A percentile compares a stretch with the other conserved stretches of the same genome.
phyloP scores from a whole-genome alignment of 306 rosid genomes.

The Pterocarpus santalinus region DNA sequence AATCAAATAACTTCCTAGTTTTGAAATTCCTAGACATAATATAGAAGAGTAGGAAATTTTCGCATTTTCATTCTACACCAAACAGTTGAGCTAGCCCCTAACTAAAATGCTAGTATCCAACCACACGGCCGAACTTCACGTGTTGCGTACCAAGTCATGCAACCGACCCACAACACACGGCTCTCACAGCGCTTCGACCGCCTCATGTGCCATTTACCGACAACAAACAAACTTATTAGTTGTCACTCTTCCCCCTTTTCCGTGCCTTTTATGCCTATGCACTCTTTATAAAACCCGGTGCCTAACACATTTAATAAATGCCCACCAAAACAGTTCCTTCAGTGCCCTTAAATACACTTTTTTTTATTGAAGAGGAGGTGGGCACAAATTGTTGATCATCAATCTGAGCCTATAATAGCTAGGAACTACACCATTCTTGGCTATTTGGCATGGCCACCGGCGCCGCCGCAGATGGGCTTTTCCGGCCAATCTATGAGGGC shows the following conservation, averaged over 20 bases:
- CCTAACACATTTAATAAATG: background rate
- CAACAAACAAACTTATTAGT: background rate
- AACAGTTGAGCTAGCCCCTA: background rate
- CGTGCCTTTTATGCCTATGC: background rate
- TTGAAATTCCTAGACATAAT: too few relatives aligned
- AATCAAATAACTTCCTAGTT: too few relatives aligned
- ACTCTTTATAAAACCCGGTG: background rate
- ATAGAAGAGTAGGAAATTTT: too few relatives aligned
- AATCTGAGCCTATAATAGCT: too few relatives aligned
- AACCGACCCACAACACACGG: conserved; percentile 53
- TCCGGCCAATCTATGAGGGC: conserved; percentile 63
- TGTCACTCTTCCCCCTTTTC: background rate
- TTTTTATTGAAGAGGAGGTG: too few relatives aligned
- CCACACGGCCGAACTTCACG: background rate
- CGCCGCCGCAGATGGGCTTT: conserved; percentile 59
- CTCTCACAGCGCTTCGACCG: conserved; percentile 31
- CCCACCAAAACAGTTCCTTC: conserved; percentile 5
- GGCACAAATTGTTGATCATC: too few relatives aligned
- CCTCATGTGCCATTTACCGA: conserved; percentile 43
- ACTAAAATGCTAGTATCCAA: background rate
- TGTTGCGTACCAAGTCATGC: conserved; percentile 8
- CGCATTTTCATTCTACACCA: too few relatives aligned
- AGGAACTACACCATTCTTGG: background rate
- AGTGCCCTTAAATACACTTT: background rate
- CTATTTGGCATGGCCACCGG: conserved; percentile 47